Base-by-base conservation (phyloP, 2,329 filamentous ascomycete species). In the Fusarium incarnatum region DNA sequence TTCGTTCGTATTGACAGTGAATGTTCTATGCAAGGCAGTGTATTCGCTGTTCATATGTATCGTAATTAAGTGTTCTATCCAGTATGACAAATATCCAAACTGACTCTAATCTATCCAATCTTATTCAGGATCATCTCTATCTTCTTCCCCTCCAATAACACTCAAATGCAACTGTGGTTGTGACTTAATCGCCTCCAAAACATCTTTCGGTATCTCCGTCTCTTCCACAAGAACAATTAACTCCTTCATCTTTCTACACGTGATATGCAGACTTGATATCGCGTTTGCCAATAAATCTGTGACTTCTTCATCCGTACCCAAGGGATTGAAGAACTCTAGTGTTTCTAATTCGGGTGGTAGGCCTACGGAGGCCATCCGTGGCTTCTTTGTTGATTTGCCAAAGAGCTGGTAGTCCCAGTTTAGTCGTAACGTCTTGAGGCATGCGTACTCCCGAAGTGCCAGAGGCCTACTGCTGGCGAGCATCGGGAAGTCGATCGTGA, bases 341-440 rank as follows among this genome's bases (percentile, higher is more conserved):
- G 76, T 81, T 69, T 84, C 81, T 16, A 86, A 75, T 61, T 80
- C 78, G 2, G 83, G 83, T 3, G 84, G 83, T 20, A 86, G 72
- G 15, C 83, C 84, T 18, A 85, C 83, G 0, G 83, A 84, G 58
- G 83, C 79, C 48, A 85, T 66, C 6, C 84, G 77, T 6, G 84
- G 82, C 60, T 81, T 82, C 63, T 79, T 81, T n/a, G 80, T 80
- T 0, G 81, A 78, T 50, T 79, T 79, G 16, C 84, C 84, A 34
- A 84, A 85, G 2, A 86, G 80, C 64, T 86, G 84, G 45, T 83
- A 82, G 68, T 85, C 84, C 80, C 81, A 83, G 64, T 82, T 83
- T 27, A 86, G 48, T 30, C 81, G 78, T 9, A 86, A 73, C 1
- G 78, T 79, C 49, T 78, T 82, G 22, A 85, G 78, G 0, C 73